Evolutionary conservation across 2,329 filamentous ascomycete species (phyloP).

Genomic region (Orbilia javanica): DNA sequence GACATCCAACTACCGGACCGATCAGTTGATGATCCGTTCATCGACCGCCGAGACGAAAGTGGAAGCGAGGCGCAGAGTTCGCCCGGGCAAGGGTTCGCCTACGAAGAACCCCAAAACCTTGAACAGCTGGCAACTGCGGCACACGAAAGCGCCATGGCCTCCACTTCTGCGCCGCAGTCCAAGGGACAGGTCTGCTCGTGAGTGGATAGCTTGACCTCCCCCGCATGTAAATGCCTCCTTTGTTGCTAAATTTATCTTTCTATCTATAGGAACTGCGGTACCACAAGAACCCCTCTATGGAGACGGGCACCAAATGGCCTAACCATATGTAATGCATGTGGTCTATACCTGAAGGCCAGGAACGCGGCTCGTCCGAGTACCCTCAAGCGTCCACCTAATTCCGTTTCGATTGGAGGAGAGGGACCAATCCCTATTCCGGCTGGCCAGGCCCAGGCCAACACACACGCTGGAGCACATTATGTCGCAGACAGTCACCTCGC

Average conservation of each 20-base stretch:
- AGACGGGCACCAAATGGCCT: slow-evolving; percentile 90
- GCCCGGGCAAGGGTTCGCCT: slow-evolving; percentile 44
- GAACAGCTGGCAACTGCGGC: slow-evolving; percentile 55
- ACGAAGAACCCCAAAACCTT: slow-evolving; percentile 52
- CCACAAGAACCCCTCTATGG: slow-evolving; percentile 94
- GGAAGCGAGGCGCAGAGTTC: slow-evolving; percentile 48
- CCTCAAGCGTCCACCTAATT: slow-evolving; percentile 78
- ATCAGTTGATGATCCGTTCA: slow-evolving; percentile 44
- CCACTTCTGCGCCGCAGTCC: slow-evolving; percentile 42
- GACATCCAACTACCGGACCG: slow-evolving; percentile 48
- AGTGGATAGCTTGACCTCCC: slow-evolving; percentile 16
- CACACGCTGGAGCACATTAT: slow-evolving; percentile 73
- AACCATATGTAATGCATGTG: slow-evolving; percentile 98
- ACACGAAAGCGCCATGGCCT: slow-evolving; percentile 54
- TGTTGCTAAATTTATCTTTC: slow-evolving; percentile 33
- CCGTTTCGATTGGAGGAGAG: slow-evolving; percentile 60
- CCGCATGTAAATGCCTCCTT: background rate
- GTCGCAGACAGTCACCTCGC: slow-evolving; percentile 80
- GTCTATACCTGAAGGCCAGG: slow-evolving; percentile 91
- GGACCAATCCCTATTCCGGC: slow-evolving; percentile 62
- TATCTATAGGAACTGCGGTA: slow-evolving; percentile 84
- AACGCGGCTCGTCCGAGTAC: slow-evolving; percentile 92
- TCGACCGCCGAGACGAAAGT: slow-evolving; percentile 53
- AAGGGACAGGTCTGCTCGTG: slow-evolving; percentile 56
- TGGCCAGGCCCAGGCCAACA: slow-evolving; percentile 63